Evolutionary conservation across 2,329 filamentous ascomycete species (phyloP), one percentile per base, ranked within the genome.

Genomic region (Ophiocordyceps camponoti-leonardi): DNA sequence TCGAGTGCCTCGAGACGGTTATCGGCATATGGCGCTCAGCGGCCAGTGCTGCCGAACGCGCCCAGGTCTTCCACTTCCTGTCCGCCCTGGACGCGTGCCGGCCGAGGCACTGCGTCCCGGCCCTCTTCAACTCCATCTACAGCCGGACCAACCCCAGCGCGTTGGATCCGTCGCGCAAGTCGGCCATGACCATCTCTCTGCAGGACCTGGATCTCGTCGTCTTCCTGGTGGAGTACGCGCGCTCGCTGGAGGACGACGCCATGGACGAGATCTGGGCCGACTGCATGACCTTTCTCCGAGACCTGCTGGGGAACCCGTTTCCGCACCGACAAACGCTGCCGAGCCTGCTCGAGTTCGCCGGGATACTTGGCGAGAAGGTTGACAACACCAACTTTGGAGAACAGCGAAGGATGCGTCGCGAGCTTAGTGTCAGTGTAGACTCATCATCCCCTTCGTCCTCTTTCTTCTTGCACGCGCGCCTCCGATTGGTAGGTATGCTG

Each of bases 191-290:
- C 0, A 84, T 92, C 18, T 81, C 85, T 43, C 66, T 98, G 11
- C 79, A 79, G 45, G 87, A 95, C 55, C 75, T 77, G 0, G 88
- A 95, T 55, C 68, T 98, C 12, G 85, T 90, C 10, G 76, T 83
- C 10, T 98, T 98, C 60, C 64, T 96, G 41, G 84, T 94, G 8
- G 84, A 92, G 50, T 98, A 98, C 61, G 82, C 87, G 0, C 77
- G 77, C 28, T 92, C 88, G 0, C 70, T 96, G 13, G 92, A 98
- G 56, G 92, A 98, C 55, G 92, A 98, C 66, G 84, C 92, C 16
- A 90, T 95, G 74, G 92, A 98, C 55, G 92, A 98, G 62, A 94
- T 98, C 43, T 98, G 92, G 92, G 73, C 80, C 39, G 90, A 98
- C 58, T 98, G 90, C 60, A 86, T 88, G 55, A 77, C 82, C 0